Evolutionary conservation across 345 rosid genomes (phyloP), one percentile per base, ranked within the genome.

Genomic region (Citrus hindsii): DNA sequence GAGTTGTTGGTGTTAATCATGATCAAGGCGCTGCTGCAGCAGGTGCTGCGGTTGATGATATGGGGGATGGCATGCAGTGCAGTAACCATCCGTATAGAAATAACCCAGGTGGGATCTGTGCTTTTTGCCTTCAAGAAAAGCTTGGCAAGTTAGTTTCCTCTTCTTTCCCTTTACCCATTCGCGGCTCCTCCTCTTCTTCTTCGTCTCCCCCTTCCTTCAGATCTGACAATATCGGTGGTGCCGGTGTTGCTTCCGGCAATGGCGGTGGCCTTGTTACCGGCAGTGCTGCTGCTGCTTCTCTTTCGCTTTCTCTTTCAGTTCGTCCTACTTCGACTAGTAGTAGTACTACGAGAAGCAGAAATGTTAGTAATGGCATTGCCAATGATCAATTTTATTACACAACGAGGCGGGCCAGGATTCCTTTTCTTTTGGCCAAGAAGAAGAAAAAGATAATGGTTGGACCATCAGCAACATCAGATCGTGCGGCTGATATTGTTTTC

Each of bases 41-140:
- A 76, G 93, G 85, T 67, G 83, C 83, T 35, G 73, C 83, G 2
- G 87, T 82, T 71, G 97, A 90, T 6, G 97, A 94, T 42, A 82
- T 89, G 87, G 93, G 92, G 1, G 98, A 94, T 78, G 98, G 97
- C 0, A 92, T 90, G 93, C 92, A 90, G 71, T 92, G 99, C 78
- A 79, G 86, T 79, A 87, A 92, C 62, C 98, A 94, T 82, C 97
- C 94, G 46, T 89, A 86, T 42, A 87, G 90, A 0, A 89, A 84
- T 78, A 94, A 96, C 90, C 93, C 95, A 51, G 98, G 98, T 67
- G 99, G 99, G 83, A 92, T 96, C 90, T 96, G 99, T 83, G 99
- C 98, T 67, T 90, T 94, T 82, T 96, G 99, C 79, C 98, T 96
- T 56, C 98, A 96, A 74, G 99, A 96, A 53, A 94, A 94, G 89